These are phyloP conservation scores for Heliamphora exappendiculata DNA, from an alignment of 148 eudicot species.

Conservation along the genomic window DNA sequence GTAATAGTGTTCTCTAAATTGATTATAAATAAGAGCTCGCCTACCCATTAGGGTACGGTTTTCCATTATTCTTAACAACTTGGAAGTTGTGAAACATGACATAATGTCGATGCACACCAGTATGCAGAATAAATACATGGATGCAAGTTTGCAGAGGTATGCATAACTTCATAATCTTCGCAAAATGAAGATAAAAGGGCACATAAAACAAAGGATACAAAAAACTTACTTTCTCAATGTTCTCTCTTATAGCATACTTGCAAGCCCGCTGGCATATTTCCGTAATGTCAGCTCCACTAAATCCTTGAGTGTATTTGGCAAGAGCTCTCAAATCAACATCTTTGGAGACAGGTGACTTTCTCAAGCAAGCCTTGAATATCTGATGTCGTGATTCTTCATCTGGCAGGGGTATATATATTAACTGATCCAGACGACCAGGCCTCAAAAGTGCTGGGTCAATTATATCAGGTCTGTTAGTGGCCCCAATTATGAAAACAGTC, in stretches of 20 bases:
- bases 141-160: neutral
- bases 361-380: slow-evolving; percentile 45
- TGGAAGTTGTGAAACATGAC: too few species aligned
- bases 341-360: slow-evolving; percentile 45
- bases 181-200: neutral
- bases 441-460: slow-evolving; percentile 48
- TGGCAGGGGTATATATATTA: slow-evolving; percentile 49
- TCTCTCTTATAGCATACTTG: slow-evolving; percentile 52
- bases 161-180: neutral
- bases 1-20: too few species aligned
- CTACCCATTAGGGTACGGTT: too few species aligned
- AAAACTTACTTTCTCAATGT: slow-evolving; percentile 42
- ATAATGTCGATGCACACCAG: neutral
- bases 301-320: slow-evolving; percentile 46
- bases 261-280: slow-evolving; percentile 51
- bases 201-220: neutral
- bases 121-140: neutral
- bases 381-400: slow-evolving; percentile 41
- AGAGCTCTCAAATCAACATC: slow-evolving; percentile 47
- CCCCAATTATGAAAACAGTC: slow-evolving; percentile 47
- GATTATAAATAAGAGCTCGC: too few species aligned
- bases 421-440: slow-evolving; percentile 51
- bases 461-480: slow-evolving; percentile 49
- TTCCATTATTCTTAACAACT: too few species aligned
- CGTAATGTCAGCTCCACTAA: slow-evolving; percentile 44